Conservation (phyloP, 305 asterid genomes). For the Rubia balearica region DNA sequence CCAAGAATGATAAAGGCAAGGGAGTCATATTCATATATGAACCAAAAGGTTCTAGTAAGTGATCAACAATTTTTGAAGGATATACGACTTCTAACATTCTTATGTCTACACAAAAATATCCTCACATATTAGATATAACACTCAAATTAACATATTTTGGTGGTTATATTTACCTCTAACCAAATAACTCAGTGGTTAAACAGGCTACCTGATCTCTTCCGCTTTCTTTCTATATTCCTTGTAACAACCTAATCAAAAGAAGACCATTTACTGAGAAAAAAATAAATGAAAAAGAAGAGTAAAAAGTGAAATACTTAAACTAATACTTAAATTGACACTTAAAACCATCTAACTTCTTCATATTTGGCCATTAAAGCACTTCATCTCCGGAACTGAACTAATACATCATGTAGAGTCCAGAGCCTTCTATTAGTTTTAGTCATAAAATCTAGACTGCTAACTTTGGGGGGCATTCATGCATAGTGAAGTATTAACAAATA, state of each 20-base stretch:
- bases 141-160: neutral
- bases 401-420: neutral
- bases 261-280: neutral
- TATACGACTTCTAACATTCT: neutral
- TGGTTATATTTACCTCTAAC: neutral
- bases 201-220: neutral
- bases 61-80: neutral
- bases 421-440: neutral
- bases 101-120: neutral
- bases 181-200: neutral
- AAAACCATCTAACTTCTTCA: neutral
- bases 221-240: neutral
- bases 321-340: neutral
- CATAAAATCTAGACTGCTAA: too few species aligned
- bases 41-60: neutral
- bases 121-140: neutral
- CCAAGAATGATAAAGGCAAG: neutral
- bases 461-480: neutral
- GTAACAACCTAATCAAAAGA: neutral
- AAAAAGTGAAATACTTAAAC: neutral
- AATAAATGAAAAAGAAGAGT: neutral
- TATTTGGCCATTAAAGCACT: too few species aligned
- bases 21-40: neutral
- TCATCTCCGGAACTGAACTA: neutral
- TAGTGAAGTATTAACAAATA: neutral